A percentile compares a stretch with the other conserved stretches of the same genome.
These are phyloP conservation scores for Phytophthora pseudosyringae DNA, from an alignment of 352 stramenopile species.

Conservation along the genomic window DNA sequence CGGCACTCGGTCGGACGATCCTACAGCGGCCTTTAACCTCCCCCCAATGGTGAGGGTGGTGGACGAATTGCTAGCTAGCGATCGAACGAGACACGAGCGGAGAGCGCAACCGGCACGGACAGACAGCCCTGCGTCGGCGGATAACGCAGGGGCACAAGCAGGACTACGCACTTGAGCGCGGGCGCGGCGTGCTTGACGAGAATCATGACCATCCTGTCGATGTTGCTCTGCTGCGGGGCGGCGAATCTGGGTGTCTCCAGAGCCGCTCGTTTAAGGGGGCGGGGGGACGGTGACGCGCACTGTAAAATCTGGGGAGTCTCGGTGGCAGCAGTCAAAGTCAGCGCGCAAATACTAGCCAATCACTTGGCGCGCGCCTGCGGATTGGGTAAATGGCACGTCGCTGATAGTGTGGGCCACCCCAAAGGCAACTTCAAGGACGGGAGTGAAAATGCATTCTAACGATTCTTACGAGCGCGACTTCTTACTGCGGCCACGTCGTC, in stretches of 20 bases:
- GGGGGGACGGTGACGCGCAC: not conserved
- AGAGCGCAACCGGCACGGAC: not conserved
- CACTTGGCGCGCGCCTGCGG: not conserved
- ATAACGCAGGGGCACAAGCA: not conserved
- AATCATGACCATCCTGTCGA: constrained; percentile 51
- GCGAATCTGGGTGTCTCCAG: constrained; percentile 42
- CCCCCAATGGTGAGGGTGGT: too few species aligned
- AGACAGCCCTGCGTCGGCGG: constrained; percentile 1
- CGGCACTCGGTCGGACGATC: constrained; percentile 5
- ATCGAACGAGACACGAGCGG: not conserved
- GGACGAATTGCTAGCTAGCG: not conserved
- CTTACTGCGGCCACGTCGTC: constrained; percentile 20
- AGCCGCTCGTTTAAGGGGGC: constrained; percentile 36
- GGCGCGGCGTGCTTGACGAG: constrained; percentile 55
- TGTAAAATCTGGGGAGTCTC: not conserved
- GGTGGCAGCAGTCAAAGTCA: not conserved
- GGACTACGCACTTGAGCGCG: constrained; percentile 55
- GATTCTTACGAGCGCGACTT: not conserved
- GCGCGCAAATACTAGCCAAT: too few species aligned
- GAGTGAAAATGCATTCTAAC: not conserved
- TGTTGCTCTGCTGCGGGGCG: constrained; percentile 26
- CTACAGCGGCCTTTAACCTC: constrained; percentile 18
- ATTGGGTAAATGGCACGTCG: constrained; percentile 17
- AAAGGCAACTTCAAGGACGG: constrained; percentile 31
- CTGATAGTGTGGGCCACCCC: constrained; percentile 5